phyloP scores from a whole-genome alignment of 2,329 filamentous ascomycete species.

The Torrubiellomyces zombiae region DNA sequence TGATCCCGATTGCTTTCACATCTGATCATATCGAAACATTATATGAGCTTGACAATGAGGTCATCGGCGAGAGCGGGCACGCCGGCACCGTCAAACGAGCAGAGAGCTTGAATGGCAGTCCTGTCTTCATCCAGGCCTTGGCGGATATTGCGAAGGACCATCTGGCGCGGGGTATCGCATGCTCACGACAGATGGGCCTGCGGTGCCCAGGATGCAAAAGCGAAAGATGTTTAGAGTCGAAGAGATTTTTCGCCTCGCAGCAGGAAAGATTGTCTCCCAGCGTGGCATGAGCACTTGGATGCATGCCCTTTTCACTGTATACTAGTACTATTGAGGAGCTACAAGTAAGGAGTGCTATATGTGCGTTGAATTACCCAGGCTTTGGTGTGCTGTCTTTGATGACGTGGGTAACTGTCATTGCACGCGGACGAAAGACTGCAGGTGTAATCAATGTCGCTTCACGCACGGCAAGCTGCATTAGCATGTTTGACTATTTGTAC shows the following conservation, averaged over 20 bases:
- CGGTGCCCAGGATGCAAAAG: conserved; percentile 89
- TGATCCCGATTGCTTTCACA: conserved; percentile 94
- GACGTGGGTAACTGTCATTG: no score
- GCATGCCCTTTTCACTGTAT: no score
- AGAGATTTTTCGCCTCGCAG: conserved; percentile 43
- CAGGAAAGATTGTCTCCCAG: conserved; percentile 15
- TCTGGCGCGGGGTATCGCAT: conserved; percentile 48
- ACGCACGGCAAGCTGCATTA: no score
- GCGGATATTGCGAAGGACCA: conserved; percentile 76
- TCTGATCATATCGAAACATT: conserved; percentile 98
- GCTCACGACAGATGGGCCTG: conserved; percentile 73
- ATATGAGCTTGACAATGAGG: conserved; percentile 84
- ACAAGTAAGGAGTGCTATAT: no score
- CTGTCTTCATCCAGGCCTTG: conserved; percentile 76
- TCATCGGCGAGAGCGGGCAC: conserved; percentile 74
- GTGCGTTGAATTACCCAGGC: no score
- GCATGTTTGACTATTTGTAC: no score
- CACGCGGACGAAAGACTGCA: no score
- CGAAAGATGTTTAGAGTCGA: conserved; percentile 67
- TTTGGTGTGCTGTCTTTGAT: no score
- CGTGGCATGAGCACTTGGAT: no score
- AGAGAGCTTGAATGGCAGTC: conserved; percentile 82
- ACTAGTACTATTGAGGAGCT: no score
- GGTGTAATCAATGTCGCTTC: no score
- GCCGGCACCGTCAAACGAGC: conserved; percentile 71